Conservation (phyloP, 805 yeast genomes). For the Clavispora phyllophila region DNA sequence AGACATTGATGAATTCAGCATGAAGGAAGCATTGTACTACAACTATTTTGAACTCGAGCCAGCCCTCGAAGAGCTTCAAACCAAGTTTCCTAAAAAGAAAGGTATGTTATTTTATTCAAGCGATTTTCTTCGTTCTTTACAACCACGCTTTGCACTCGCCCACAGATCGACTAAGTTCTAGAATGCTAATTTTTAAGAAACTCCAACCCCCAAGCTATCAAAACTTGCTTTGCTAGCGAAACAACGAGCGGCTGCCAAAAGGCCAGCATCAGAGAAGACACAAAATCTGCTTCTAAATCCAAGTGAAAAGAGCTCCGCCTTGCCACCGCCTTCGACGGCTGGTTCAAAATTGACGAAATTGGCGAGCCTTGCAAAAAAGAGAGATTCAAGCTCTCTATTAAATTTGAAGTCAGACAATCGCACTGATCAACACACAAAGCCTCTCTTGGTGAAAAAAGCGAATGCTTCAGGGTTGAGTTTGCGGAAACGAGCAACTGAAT, state of each 20-base stretch:
- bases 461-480: neutral
- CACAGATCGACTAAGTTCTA: constrained; percentile 8
- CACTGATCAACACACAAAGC: neutral
- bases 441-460: neutral
- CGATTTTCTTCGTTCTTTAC: neutral
- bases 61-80: constrained; percentile 44
- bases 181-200: constrained; percentile 16
- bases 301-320: neutral
- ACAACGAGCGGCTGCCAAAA: constrained; percentile 4
- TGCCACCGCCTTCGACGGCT: neutral
- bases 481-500: neutral
- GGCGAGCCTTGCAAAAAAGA: constrained; percentile 3
- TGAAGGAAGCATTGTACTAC: constrained; percentile 56
- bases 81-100: constrained; percentile 27
- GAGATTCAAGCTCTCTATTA: neutral
- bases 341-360: constrained; percentile 7
- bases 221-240: constrained; percentile 15
- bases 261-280: neutral
- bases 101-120: constrained; percentile 36
- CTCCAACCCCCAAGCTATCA: constrained; percentile 12
- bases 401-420: neutral
- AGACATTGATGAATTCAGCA: constrained; percentile 41
- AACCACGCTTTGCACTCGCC: neutral
- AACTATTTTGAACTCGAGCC: constrained; percentile 53
- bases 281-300: neutral